Base-by-base conservation (phyloP, 2,329 filamentous ascomycete genomes). In the Xylaria sp. region DNA sequence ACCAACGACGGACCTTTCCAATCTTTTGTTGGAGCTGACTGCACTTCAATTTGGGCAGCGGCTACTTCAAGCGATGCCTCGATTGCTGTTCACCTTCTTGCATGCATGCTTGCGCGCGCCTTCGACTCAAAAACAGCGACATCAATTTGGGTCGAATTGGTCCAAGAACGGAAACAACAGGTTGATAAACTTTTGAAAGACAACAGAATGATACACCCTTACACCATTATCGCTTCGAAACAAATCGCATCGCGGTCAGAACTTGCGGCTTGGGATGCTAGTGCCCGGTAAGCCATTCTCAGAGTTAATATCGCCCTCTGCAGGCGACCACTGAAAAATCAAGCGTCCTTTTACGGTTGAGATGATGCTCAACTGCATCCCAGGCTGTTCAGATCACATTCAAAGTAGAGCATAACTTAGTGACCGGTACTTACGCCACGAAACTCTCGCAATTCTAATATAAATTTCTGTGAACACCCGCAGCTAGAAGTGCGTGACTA, bases 81-180 rank as follows among this genome's bases (percentile, higher is more conserved):
- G 7, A 67, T 76, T 27, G 40, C 61, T 4, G 56, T 70, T 4
- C 72, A 74, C 49, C 63, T 74, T 4, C 60, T 78, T 0, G 74
- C 51, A 23, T 77, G 75, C 48, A 72, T 78, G 60, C 65, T 79
- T 3, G 76, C 75, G 3, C 61, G 74, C 1, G 68, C 74, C 1
- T 79, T 68, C 56, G 57, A n/a, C n/a, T n/a, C n/a, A 2, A 19
- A 62, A 1, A 68, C 74, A 60, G 74, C 76, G 0, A 73, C 64
- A 1, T 71, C 75, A 0, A 64, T 77, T 1, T 78, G 75, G 76
- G 63, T 68, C 1, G 74, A 78, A 57, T 23, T 78, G 2, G 67
- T 77, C 1, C n/a, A 41, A 15, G 59, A 54, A n/a, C 59, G 53
- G 1, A 29, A 56, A 13, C 35, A 44, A 4, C 21, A 55, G 11